A percentile compares a stretch with the other conserved stretches of the same genome.
These are phyloP conservation scores for Debaryomyces nepalensis DNA, from an alignment of 1,139 yeast species.

Conservation along the genomic window DNA sequence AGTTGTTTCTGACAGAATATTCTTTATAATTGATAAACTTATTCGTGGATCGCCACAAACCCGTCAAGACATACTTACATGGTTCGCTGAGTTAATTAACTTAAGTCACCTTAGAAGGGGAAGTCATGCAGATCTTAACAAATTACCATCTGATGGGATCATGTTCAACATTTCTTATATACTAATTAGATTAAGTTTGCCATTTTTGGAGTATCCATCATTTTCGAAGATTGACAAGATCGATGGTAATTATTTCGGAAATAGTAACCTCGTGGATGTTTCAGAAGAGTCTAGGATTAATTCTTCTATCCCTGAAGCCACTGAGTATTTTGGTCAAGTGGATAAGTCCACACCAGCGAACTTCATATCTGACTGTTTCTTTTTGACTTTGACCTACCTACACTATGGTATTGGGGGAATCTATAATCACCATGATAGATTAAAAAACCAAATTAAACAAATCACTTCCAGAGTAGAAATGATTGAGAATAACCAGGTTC, in stretches of 20 bases:
- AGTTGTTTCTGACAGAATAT: constrained; percentile 61
- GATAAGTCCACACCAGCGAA: constrained; percentile 44
- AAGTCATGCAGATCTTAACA: constrained; percentile 72
- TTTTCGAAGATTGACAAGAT: constrained; percentile 74
- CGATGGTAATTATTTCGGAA: constrained; percentile 65
- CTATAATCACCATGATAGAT: constrained; percentile 57
- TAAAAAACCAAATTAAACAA: constrained; percentile 57
- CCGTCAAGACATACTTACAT: constrained; percentile 63
- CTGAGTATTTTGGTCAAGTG: constrained; percentile 49
- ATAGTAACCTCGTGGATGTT: constrained; percentile 59
- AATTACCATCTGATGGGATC: constrained; percentile 77
- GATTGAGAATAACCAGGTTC: constrained; percentile 39
- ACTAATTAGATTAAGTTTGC: constrained; percentile 74
- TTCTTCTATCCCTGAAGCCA: constrained; percentile 73
- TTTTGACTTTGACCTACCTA: constrained; percentile 72
- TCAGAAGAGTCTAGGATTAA: constrained; percentile 83
- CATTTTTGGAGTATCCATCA: constrained; percentile 73
- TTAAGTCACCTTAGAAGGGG: constrained; percentile 88
- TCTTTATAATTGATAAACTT: constrained; percentile 70
- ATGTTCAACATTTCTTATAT: constrained; percentile 77
- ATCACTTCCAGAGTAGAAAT: constrained; percentile 55
- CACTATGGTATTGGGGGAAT: constrained; percentile 92
- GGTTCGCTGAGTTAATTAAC: constrained; percentile 74
- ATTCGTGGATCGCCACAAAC: constrained; percentile 76
- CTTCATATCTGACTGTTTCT: constrained; percentile 89